Evolutionary conservation across 1,284 basidiomycete species (phyloP).

Genomic region (Cryptococcus jaspeensis): DNA sequence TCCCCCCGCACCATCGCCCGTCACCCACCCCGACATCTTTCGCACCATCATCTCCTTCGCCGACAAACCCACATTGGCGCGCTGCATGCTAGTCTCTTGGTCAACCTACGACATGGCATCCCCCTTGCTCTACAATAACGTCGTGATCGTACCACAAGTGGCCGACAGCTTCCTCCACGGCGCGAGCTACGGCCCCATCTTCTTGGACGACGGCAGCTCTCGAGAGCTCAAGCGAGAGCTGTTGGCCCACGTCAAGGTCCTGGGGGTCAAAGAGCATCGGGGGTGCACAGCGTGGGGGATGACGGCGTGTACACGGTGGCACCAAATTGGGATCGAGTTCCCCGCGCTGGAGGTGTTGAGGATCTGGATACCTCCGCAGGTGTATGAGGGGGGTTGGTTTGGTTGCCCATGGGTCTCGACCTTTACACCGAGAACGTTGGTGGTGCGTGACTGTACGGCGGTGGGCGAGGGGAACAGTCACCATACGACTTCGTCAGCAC

Average conservation of each 20-base stretch:
- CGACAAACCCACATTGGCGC: conserved; percentile 9
- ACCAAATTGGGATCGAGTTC: conserved; percentile 6
- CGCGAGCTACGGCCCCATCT: conserved; percentile 1
- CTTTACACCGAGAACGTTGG: not conserved
- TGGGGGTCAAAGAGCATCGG: conserved; percentile 6
- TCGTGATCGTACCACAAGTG: conserved; percentile 8
- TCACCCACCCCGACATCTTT: too few relatives aligned
- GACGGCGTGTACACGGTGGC: conserved; percentile 11
- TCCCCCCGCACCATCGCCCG: too few relatives aligned
- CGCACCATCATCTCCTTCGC: conserved; percentile 8
- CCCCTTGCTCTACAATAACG: conserved; percentile 10
- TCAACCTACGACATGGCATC: conserved; percentile 9
- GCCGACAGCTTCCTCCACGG: conserved; percentile 9
- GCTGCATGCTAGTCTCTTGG: conserved; percentile 15
- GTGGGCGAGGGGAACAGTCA: too few relatives aligned
- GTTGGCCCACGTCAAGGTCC: conserved; percentile 3
- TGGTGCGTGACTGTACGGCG: not conserved
- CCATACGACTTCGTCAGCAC: not conserved
- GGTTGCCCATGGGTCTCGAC: conserved; percentile 8
- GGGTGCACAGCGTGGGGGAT: conserved; percentile 2
- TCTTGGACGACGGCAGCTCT: conserved; percentile 1
- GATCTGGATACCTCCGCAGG: not conserved
- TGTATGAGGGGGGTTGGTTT: not conserved
- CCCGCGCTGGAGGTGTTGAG: conserved; percentile 1
- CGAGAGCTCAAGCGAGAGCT: conserved; percentile 5